Conservation (phyloP, 352 stramenopile genomes). For the Phytophthora pistaciae region DNA sequence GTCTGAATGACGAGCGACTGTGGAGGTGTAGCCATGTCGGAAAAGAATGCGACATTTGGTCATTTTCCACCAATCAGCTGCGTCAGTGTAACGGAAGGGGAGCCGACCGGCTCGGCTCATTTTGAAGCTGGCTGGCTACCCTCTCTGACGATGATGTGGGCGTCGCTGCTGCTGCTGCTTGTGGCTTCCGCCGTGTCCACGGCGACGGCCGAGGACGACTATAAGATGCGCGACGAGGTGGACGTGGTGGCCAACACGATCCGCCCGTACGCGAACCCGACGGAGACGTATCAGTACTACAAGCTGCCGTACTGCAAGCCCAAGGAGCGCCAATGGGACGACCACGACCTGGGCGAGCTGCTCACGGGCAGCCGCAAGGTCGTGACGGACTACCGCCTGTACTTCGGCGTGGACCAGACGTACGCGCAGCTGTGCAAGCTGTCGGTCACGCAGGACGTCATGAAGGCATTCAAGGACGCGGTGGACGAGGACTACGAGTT, state of each 20-base stretch:
- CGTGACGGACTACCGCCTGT: slow-evolving; percentile 85
- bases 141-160: slow-evolving; percentile 9
- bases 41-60: slow-evolving; percentile 26
- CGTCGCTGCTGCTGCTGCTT: slow-evolving; percentile 21
- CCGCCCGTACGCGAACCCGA: slow-evolving; percentile 98
- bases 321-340: slow-evolving; percentile 87
- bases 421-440: slow-evolving; percentile 94
- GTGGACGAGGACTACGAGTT: slow-evolving; percentile 99
- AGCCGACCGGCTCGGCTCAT: not conserved
- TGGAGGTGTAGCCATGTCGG: slow-evolving; percentile 26
- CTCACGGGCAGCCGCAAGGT: slow-evolving; percentile 96
- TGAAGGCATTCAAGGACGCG: slow-evolving; percentile 94
- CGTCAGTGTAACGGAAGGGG: no score
- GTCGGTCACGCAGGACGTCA: slow-evolving; percentile 72
- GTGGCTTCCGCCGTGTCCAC: slow-evolving; percentile 8
- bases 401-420: slow-evolving; percentile 82
- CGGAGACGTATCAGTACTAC: slow-evolving; percentile 99
- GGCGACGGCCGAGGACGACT: slow-evolving; percentile 39
- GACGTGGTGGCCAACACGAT: slow-evolving; percentile 79
- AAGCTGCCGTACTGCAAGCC: slow-evolving; percentile 96
- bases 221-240: slow-evolving; percentile 72
- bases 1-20: slow-evolving; percentile 1
- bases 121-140: slow-evolving; percentile 19
- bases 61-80: slow-evolving; percentile 27
- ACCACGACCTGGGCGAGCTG: slow-evolving; percentile 94